Evolutionary conservation across 352 stramenopile species (phyloP).

Genomic region (Thalassiosira livingstoniorum): DNA sequence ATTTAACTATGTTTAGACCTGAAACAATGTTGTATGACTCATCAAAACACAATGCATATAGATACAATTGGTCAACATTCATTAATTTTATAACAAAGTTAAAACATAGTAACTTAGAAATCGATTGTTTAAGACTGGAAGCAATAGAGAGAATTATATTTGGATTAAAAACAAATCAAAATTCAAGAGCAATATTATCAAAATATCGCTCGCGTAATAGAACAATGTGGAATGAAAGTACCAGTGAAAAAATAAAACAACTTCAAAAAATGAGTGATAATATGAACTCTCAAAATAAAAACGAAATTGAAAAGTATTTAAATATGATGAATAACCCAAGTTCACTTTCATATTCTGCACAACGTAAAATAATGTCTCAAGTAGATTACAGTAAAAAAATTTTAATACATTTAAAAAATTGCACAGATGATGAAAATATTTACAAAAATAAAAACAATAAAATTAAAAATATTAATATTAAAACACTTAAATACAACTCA

Average conservation of each 20-base stretch:
- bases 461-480: background rate
- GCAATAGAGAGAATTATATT: conserved; percentile 1
- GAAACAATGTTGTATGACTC: conserved; percentile 30
- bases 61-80: conserved; percentile 9
- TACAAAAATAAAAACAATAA: background rate
- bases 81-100: conserved; percentile 5
- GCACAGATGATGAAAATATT: conserved; percentile 5
- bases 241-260: too few relatives aligned
- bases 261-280: too few relatives aligned
- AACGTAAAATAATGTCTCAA: too few relatives aligned
- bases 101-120: background rate
- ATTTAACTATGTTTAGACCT: conserved; percentile 22
- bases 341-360: too few relatives aligned
- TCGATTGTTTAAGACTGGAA: background rate
- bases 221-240: too few relatives aligned
- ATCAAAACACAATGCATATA: conserved; percentile 1
- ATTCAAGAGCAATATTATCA: conserved; percentile 9
- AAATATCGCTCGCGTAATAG: conserved; percentile 7
- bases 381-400: too few relatives aligned
- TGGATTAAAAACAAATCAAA: conserved; percentile 6
- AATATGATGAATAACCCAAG: too few relatives aligned
- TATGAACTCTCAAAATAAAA: too few relatives aligned
- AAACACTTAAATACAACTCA: background rate
- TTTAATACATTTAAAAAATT: too few relatives aligned
- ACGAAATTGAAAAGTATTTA: too few relatives aligned